Evolutionary conservation across 2,329 filamentous ascomycete genomes (phyloP), one percentile per base, ranked within the genome.

Genomic region (Microthyrium microscopicum): DNA sequence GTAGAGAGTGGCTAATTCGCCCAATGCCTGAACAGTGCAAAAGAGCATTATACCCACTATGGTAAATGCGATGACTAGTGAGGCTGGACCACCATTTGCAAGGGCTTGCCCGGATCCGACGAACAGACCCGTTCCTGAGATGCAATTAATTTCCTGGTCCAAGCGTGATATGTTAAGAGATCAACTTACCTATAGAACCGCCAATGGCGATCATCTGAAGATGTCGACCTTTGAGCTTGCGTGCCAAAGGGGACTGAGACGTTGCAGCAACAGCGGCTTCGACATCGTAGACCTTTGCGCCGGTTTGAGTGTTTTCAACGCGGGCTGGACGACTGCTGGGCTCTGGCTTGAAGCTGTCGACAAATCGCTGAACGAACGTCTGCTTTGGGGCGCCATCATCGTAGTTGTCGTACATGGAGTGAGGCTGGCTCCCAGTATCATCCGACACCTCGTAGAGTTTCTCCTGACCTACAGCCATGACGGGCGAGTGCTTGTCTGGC

Each of bases 161-260:
- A n/a, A n/a, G n/a, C n/a, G n/a, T n/a, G n/a, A n/a, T n/a, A n/a
- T n/a, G n/a, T n/a, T 11, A 15, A 6, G 6, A 7, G 25, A 29
- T 8, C 7, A 22, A 11, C 54, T 35, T 59, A 71, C 79, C 80
- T 26, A 89, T 87, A 6, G 77, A 83, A 18, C 82, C 81, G 40
- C 81, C 81, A 45, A 89, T 85, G 5, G 82, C 81, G 62, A 91
- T 89, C 81, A 89, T 89, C 59, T 89, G 81, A 44, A 89, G 50
- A 59, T 89, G 82, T 25, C 82, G 65, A 19, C 74, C 73, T 57
- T 87, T 87, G 43, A 89, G 57, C 52, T 73, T 40, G 42, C 45
- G 45, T 8, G 40, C 39, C 29, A 47, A 30, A 15, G 45, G 73
- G 29, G 80, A 77, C 42, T 75, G 67, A 4, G 81, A 78, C 2